Evolutionary conservation across 768 basidiomycete genomes (phyloP), one percentile per base, ranked within the genome.

Genomic region (Pulveroboletus sp.): DNA sequence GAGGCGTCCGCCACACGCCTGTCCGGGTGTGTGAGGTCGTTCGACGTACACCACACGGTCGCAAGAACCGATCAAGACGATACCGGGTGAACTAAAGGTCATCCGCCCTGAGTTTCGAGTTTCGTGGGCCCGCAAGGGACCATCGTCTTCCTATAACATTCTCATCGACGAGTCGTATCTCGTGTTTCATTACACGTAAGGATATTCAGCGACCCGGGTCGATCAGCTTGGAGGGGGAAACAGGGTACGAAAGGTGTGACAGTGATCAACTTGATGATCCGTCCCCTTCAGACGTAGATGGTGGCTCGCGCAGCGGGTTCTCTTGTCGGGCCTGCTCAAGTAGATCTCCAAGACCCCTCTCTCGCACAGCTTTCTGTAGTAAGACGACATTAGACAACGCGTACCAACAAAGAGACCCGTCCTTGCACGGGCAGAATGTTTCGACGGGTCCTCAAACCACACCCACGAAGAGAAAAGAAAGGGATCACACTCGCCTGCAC

Each of bases 271-370:
- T 52, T 12, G 55, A 58, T 6, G 61, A 46, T 35, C 43, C 17
- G 27, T 41, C 24, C 37, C 47, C 43, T 17, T 45, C 56, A 30
- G 57, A 46, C 2, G 31, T 12, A 35, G 74, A 69, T 9, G 79
- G 74, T 5, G 82, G 80, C 21, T 84, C 80, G 36, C 76, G 80
- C 55, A 90, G 56, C 3, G 89, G 88, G 61, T 90, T 86, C 55
- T 93, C 90, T 43, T 81, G 76, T 49, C 86, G 73, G 2, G 94
- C 91, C 61, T 91, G 86, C 43, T 85, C 78, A 1, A 97, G 73
- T 45, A 96, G 67, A 1, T 77, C 78, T 14, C 85, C 83, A 12
- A 96, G 73, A 6, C 85, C 89, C 56, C 84, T 86, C 14, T 85
- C 85, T 59, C 82, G 83, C 28, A 87, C 81, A 1, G 92, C 92